Base-by-base conservation (phyloP, 495 filamentous ascomycete species). In the Penicillium psychrofluorescens region DNA sequence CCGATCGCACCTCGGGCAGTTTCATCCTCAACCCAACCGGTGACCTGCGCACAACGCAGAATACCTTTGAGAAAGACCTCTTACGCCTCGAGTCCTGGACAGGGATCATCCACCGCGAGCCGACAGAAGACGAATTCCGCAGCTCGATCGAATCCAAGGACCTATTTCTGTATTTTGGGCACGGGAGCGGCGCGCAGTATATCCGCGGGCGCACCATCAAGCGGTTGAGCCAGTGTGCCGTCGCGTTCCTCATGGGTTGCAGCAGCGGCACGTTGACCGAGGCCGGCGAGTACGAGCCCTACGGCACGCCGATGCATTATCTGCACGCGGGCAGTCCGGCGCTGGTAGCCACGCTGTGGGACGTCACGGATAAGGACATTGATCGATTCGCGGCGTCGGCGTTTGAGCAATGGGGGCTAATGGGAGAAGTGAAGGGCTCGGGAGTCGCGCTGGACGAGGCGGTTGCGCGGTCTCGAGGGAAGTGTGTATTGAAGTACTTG, bases 351-450 rank as follows among this genome's bases (percentile, higher is more conserved):
- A 95, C 86, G 5, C 71, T 98, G 31, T 98, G 92, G 92, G 92
- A 98, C 63, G 92, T 98, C 14, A 98, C 94, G 10, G 92, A 98
- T 54, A 84, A 85, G 50, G 92, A 98, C 59, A 92, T 95, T 53
- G 92, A 98, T 69, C 83, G 90, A 31, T 95, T 96, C 58, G 82
- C 88, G 0, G 78, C 79, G 15, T 68, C 76, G 11, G 68, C 84
- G 3, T 82, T 95, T 39, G 83, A 90, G 58, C 76, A 81, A 43
- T 98, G 92, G 92, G 92, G 92, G 11, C 58, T 98, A 2, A 66
- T 88, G 27, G 51, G 22, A 22, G 22, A 4, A 22, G 42, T 40
- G 57, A 41, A 35, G 54, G 53, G 36, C 43, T 35, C 11, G 45
- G 46, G 2, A 63, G 44, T 65, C 36, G 62, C 69, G 28, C 63